Percentiles rank a stretch among this genome's conserved stretches.
phyloP scores from a whole-genome alignment of 306 rosid species.

The Coriaria nepalensis region DNA sequence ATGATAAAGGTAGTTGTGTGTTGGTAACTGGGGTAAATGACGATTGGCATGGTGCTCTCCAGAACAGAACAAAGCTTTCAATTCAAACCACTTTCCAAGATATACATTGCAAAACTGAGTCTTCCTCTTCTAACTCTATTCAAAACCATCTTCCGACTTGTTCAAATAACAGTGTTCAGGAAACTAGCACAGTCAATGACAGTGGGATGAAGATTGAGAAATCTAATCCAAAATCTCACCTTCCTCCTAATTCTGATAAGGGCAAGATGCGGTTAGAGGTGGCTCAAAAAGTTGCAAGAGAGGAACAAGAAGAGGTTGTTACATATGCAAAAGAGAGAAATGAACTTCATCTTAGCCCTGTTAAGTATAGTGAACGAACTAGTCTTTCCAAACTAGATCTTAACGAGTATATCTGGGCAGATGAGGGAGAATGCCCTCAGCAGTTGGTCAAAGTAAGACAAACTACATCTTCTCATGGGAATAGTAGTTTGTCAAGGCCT shows the following conservation, averaged over 20 bases:
- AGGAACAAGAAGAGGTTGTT: constrained; percentile 18
- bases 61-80: too few species aligned
- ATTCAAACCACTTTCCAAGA: too few species aligned
- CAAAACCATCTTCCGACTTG: too few species aligned
- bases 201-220: background rate
- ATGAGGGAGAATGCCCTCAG: constrained; percentile 11
- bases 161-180: too few species aligned
- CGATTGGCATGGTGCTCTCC: too few species aligned
- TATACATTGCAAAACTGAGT: too few species aligned
- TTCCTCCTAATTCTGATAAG: constrained; percentile 4
- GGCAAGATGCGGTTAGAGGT: constrained; percentile 8
- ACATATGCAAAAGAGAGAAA: constrained; percentile 15
- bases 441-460: constrained; percentile 4
- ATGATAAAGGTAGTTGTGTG: too few species aligned
- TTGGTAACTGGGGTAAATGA: too few species aligned
- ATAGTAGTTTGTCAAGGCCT: constrained; percentile 14
- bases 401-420: constrained; percentile 12
- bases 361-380: constrained; percentile 10
- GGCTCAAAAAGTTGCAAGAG: constrained; percentile 20
- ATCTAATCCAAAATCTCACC: constrained; percentile 4
- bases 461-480: constrained; percentile 2
- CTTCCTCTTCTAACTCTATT: too few species aligned
- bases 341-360: constrained; percentile 11
- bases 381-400: constrained; percentile 17
- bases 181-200: too few species aligned